A percentile compares a stretch with the other conserved stretches of the same genome.
phyloP scores from a whole-genome alignment of 805 yeast species.

The Candida methanosorbosa region DNA sequence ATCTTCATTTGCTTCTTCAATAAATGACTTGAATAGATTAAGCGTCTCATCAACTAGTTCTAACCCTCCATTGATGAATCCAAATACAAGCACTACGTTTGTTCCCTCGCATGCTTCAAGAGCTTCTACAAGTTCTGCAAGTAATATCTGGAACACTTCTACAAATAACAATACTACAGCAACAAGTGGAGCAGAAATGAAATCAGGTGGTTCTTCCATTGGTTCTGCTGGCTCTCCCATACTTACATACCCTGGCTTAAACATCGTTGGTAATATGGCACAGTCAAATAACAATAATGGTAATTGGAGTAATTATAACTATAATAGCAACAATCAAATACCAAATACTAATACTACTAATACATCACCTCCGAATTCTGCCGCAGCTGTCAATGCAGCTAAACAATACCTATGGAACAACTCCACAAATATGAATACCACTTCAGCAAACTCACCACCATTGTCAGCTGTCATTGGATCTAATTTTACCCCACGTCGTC shows the following conservation, averaged over 20 bases:
- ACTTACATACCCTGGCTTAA: conserved; percentile 6
- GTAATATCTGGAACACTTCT: too few relatives aligned
- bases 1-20: too few relatives aligned
- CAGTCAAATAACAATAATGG: too few relatives aligned
- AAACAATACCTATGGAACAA: background rate
- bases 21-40: background rate
- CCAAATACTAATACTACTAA: background rate
- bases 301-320: too few relatives aligned
- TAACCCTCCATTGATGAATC: background rate
- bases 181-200: too few relatives aligned
- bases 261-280: conserved; percentile 1
- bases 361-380: background rate
- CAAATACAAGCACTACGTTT: too few relatives aligned
- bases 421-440: background rate
- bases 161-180: too few relatives aligned
- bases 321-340: background rate
- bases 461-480: background rate
- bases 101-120: too few relatives aligned
- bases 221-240: conserved; percentile 19
- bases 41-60: background rate
- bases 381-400: background rate
- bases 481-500: background rate
- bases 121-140: too few relatives aligned
- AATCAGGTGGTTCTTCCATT: conserved; percentile 6
- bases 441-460: background rate